Evolutionary conservation across 2,329 filamentous ascomycete species (phyloP), one percentile per base, ranked within the genome.

Genomic region (Colletotrichum lindemuthianum): DNA sequence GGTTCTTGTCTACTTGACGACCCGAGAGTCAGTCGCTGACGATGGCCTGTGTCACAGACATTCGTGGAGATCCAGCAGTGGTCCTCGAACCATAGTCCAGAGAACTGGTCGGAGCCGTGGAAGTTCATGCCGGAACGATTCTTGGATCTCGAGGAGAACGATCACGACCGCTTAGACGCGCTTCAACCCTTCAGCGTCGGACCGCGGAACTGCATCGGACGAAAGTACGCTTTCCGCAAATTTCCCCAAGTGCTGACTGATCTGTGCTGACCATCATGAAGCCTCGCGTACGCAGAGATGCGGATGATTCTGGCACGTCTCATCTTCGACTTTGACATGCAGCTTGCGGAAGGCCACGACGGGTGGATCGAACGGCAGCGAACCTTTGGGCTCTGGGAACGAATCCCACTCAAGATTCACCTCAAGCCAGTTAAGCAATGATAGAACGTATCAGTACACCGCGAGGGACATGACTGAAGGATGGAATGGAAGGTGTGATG

Each of bases 201-300:
- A 2, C 61, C 61, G 9, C 61, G 61, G 7, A 64, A 60, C 39
- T 64, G 61, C 32, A 50, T 64, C n/a, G 61, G 61, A n/a, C 59
- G 52, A n/a, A 64, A 60, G 61, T 64, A 55, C 2, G 47, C 44
- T 4, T 37, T 9, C 2, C 12, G 24, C 24, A 24, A 4, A 12
- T 47, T 47, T 3, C 1, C 34, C 6, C 1, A 1, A 8, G 2
- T 4, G 3, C 6, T 39, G 11, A 10, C 2, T 10, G 8, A 8
- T 12, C 10, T 6, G 15, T 9, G 2, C 51, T 60, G 2, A 64
- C 24, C 5, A 2, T 24, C 3, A 9, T 8, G 7, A 3, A 64
- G 61, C 24, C 34, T 64, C 8, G 61, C 61, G 7, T 64, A 64
- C 11, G 58, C 61, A 2, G 61, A 64, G 36, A 60, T 64, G 61